Percentiles rank a stretch among this genome's conserved stretches.
Evolutionary conservation across 768 basidiomycete species (phyloP).

Genomic region (Mycena filopes): DNA sequence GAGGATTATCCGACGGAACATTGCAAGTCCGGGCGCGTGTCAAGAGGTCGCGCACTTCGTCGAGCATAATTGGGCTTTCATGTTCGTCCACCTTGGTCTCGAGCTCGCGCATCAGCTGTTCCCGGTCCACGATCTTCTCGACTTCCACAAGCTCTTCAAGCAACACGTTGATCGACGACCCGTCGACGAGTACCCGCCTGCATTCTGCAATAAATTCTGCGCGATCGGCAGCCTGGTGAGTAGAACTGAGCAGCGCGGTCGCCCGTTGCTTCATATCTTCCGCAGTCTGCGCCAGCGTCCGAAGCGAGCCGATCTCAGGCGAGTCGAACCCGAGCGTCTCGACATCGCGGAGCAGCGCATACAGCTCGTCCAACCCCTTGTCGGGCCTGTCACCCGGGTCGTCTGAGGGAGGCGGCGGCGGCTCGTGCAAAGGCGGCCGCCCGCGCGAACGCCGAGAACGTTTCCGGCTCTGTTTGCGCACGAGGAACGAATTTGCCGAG

Average conservation of each 20-base stretch:
- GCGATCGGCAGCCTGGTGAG: constrained; percentile 55
- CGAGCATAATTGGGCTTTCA: constrained; percentile 66
- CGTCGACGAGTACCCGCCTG: constrained; percentile 74
- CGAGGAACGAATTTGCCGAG: constrained; percentile 78
- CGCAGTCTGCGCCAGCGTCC: constrained; percentile 65
- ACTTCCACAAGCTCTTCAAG: constrained; percentile 83
- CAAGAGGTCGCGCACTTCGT: constrained; percentile 80
- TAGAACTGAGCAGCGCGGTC: constrained; percentile 57
- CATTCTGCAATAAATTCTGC: constrained; percentile 73
- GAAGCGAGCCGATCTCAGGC: constrained; percentile 73
- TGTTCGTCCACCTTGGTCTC: constrained; percentile 78
- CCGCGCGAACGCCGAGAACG: constrained; percentile 74
- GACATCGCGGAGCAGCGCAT: constrained; percentile 75
- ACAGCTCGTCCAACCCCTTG: constrained; percentile 75
- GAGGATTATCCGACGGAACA: constrained; percentile 71
- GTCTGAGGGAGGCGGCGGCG: constrained; percentile 43
- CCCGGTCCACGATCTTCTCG: constrained; percentile 83
- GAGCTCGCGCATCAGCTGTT: constrained; percentile 80
- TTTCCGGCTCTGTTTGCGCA: constrained; percentile 84
- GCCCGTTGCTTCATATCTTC: constrained; percentile 73
- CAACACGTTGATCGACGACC: constrained; percentile 83
- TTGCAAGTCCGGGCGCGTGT: constrained; percentile 76
- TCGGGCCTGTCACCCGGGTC: constrained; percentile 79
- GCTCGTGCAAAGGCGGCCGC: constrained; percentile 58
- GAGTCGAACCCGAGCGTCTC: constrained; percentile 87